Evolutionary conservation across 306 rosid genomes (phyloP), one percentile per base, ranked within the genome.

Genomic region (Trifolium pratense): DNA sequence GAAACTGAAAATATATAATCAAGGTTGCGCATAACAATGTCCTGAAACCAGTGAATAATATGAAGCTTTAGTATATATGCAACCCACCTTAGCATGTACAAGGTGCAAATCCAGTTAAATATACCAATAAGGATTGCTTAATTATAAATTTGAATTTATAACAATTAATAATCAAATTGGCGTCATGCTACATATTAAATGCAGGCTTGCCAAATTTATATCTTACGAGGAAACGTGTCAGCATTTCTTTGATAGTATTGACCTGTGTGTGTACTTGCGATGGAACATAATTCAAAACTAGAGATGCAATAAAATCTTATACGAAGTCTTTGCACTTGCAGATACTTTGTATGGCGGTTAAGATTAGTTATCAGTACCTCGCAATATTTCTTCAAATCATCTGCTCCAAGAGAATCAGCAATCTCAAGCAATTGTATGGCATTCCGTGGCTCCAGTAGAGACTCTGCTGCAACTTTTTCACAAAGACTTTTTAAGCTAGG

Each of bases 361-460:
- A 40, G 37, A 69, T 37, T 6, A 60, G 57, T 89, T 25, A 69
- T 37, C 10, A 51, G 57, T 89, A 93, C 98, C 96, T 94, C 95
- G 52, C 97, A 94, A 40, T 94, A 80, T 84, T 89, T 89, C 85
- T 84, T 83, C 81, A 94, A 74, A 86, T 89, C 89, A 80, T 84
- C 79, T 23, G 95, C 97, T 70, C 82, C 94, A 13, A 94, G 92
- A 58, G 96, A 83, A 74, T 89, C 97, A 3, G 98, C 91, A 79
- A 94, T 91, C 81, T 94, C 97, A 65, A 94, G 95, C 75, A 94
- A 61, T 70, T 88, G 94, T 32, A 89, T 70, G 53, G 98, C 91
- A 80, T 94, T 94, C 21, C 98, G 89, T 74, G 98, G 98, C 84
- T 94, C 98, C 80, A 94, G 97, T 71, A 94, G 57, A 86, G 80